phyloP scores from a whole-genome alignment of 306 rosid genomes.

The Begonia peltatifolia region DNA sequence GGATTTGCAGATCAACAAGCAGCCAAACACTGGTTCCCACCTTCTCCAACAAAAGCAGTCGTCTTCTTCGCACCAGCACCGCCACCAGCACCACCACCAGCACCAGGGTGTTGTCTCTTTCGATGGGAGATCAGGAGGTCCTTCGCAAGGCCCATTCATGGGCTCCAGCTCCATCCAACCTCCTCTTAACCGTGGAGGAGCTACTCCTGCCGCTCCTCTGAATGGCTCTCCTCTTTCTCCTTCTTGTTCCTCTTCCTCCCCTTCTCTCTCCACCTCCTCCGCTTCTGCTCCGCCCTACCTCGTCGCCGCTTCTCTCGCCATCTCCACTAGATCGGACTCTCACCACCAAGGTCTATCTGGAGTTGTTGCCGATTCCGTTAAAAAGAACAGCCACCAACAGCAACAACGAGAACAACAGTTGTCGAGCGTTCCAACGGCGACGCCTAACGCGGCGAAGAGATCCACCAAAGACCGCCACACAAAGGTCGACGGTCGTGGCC shows the following conservation, averaged over 20 bases:
- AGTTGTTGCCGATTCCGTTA: constrained; percentile 21
- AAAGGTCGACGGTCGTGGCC: constrained; percentile 82
- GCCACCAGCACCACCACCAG: too few species aligned
- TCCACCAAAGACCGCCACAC: constrained; percentile 89
- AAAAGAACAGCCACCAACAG: constrained; percentile 10
- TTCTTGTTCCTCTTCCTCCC: constrained; percentile 17
- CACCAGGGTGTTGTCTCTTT: constrained; percentile 28
- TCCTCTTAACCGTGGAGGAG: constrained; percentile 5
- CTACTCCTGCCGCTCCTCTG: constrained; percentile 7
- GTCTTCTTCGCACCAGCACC: constrained; percentile 18
- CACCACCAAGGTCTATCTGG: constrained; percentile 2
- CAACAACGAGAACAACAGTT: constrained; percentile 16
- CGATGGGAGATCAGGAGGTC: constrained; percentile 29
- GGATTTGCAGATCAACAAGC: constrained; percentile 48
- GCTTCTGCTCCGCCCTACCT: constrained; percentile 26
- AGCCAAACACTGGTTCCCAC: constrained; percentile 1
- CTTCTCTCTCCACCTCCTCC: constrained; percentile 20
- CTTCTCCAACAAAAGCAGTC: constrained; percentile 14
- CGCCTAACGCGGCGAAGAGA: constrained; percentile 26
- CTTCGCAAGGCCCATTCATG: constrained; percentile 32
- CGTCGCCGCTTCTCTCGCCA: constrained; percentile 70
- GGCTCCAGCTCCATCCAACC: constrained; percentile 53
- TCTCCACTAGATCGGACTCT: constrained; percentile 77
- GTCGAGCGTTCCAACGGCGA: constrained; percentile 6
- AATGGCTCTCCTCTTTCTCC: constrained; percentile 21